Base-by-base conservation (phyloP, 2,329 filamentous ascomycete genomes). In the Talaromyces sp. region DNA sequence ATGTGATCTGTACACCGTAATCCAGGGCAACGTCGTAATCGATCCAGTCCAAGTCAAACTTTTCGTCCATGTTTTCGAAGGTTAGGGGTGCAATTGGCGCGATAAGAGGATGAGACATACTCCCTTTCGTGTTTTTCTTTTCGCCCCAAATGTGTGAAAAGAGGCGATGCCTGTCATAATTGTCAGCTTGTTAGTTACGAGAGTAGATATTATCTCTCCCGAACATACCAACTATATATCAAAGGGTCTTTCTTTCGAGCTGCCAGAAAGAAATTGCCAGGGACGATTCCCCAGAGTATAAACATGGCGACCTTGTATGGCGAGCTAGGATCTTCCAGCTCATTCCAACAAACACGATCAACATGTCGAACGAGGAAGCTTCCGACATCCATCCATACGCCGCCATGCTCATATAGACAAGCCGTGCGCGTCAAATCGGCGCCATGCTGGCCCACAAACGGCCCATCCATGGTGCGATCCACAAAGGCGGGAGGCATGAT, bases 351-450 rank as follows among this genome's bases (percentile, higher is more conserved):
- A 1, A 81, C 71, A 3, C 69, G 67, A 8, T 81, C 77, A 0
- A 80, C 62, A 32, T 74, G 67, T 0, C 73, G 72, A 50, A 80
- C 72, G 0, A 80, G 66, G 14, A 78, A 74, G 5, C 73, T 75
- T 2, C 77, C 75, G 0, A 73, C 74, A 14, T 81, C 79, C 56
- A 80, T 69, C 67, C 72, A 77, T 0, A 72, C 73, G 24, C 77
- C 77, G 7, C 77, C 77, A 58, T 77, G 72, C 49, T 55, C 35
- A 52, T 70, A 71, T 10, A 80, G 63, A 5, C 71, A 67, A n/a
- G 76, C 73, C 5, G 79, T 70, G 0, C 81, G 76, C 7, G 82
- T 67, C 0, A 83, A 70, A 57, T 84, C 81, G 2, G 79, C 77
- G 0, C 72, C 75, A 62, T 83, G 81, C 1, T 72, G 73, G 1